Evolutionary conservation across 139 green algal species (phyloP).

Genomic region (Cymbomonas tetramitiformis): DNA sequence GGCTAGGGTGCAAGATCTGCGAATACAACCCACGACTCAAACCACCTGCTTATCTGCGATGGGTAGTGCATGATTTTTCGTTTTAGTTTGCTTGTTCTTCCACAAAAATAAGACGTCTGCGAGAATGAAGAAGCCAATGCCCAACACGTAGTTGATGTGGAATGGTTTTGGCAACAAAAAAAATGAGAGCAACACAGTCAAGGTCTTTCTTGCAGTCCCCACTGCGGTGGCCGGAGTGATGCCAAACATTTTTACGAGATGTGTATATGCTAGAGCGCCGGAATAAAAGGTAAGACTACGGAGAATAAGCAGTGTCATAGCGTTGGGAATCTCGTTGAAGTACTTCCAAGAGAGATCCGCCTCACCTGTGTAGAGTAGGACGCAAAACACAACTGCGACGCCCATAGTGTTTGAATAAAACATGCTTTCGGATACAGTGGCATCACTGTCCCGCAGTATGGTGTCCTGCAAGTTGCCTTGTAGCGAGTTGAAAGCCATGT

Average conservation of each 20-base stretch:
- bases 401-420: constrained; percentile 3
- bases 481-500: background rate
- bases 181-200: constrained; percentile 4
- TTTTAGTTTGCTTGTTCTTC: no score
- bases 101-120: no score
- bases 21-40: no score
- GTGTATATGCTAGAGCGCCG: background rate
- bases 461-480: constrained; percentile 5
- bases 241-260: background rate
- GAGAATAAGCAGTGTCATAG: background rate
- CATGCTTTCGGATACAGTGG: constrained; percentile 1
- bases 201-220: background rate
- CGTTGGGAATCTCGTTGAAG: background rate
- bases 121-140: no score
- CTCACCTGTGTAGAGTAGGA: background rate
- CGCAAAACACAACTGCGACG: background rate
- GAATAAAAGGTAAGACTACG: constrained; percentile 5
- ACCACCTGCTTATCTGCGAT: no score
- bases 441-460: background rate
- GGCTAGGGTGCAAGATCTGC: no score
- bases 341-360: background rate
- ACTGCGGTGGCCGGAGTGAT: background rate
- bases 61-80: no score
- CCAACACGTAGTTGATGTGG: no score
- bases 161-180: no score